Evolutionary conservation across 352 stramenopile genomes (phyloP).

Genomic region (Plasmopara viticola): DNA sequence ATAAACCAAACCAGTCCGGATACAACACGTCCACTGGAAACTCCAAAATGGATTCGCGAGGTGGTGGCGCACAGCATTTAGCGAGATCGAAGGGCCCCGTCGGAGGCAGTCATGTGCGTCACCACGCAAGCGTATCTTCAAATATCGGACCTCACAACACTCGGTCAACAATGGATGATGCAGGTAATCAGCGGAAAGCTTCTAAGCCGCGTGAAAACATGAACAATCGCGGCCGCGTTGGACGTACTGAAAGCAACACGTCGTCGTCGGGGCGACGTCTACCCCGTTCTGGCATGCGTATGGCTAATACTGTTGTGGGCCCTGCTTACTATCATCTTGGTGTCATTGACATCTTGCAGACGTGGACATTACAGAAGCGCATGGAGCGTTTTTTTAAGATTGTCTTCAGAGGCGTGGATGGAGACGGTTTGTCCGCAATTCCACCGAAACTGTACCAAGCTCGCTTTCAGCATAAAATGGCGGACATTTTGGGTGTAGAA

Average conservation of each 20-base stretch:
- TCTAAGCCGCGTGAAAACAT: slow-evolving; percentile 40
- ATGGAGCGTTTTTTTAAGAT: slow-evolving; percentile 88
- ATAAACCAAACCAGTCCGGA: slow-evolving; percentile 1
- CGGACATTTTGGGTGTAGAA: slow-evolving; percentile 79
- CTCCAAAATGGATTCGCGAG: slow-evolving; percentile 57
- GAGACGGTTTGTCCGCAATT: slow-evolving; percentile 79
- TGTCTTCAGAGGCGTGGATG: slow-evolving; percentile 71
- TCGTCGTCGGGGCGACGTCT: slow-evolving; percentile 66
- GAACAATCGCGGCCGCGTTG: slow-evolving; percentile 28
- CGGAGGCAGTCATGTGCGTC: slow-evolving; percentile 27
- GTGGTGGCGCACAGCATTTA: slow-evolving; percentile 25
- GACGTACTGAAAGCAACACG: slow-evolving; percentile 51
- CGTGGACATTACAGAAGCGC: slow-evolving; percentile 82
- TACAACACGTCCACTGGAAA: slow-evolving; percentile 37
- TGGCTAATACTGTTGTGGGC: slow-evolving; percentile 81
- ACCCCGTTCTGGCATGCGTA: slow-evolving; percentile 75
- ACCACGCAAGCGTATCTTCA: slow-evolving; percentile 66
- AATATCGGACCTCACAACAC: slow-evolving; percentile 22
- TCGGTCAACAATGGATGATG: slow-evolving; percentile 12
- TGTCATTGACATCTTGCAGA: slow-evolving; percentile 89
- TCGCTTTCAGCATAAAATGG: slow-evolving; percentile 84
- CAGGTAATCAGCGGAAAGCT: slow-evolving; percentile 41
- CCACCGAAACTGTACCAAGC: slow-evolving; percentile 75
- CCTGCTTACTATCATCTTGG: slow-evolving; percentile 88
- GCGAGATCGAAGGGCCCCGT: slow-evolving; percentile 22